Percentiles rank a stretch among this genome's conserved stretches.
Conservation (phyloP, 1,139 yeast genomes). For the Zygoascus sp. region DNA sequence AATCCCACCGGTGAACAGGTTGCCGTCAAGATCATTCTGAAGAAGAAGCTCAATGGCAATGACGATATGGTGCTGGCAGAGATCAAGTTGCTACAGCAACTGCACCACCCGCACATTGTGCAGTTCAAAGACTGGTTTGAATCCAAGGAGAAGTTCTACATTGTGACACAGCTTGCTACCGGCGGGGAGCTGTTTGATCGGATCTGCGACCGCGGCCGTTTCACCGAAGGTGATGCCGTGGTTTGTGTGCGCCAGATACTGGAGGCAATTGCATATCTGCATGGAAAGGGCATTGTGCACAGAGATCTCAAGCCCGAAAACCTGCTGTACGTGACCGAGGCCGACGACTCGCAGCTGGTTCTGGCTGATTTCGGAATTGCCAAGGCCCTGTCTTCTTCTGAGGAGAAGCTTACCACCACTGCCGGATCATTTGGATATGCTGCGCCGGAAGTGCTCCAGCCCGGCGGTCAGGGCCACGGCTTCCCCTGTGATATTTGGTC, state of each 20-base stretch:
- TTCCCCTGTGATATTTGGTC: conserved; percentile 94
- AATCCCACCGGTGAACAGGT: conserved; percentile 61
- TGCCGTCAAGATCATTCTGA: conserved; percentile 80
- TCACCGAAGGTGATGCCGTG: conserved; percentile 82
- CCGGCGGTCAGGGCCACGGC: conserved; percentile 59
- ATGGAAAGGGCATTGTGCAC: conserved; percentile 71
- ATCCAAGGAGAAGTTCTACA: conserved; percentile 50
- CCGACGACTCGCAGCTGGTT: conserved; percentile 61
- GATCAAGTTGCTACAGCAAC: conserved; percentile 56
- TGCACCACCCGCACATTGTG: conserved; percentile 78
- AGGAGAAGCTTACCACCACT: conserved; percentile 65
- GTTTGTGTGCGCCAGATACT: conserved; percentile 63
- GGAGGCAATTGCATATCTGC: conserved; percentile 71
- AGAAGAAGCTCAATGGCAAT: conserved; percentile 74
- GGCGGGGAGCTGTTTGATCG: conserved; percentile 92
- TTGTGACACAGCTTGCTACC: conserved; percentile 61
- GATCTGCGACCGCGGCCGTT: conserved; percentile 67
- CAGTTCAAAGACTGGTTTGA: conserved; percentile 87
- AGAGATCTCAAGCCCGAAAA: conserved; percentile 91
- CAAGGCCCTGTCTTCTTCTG: conserved; percentile 53
- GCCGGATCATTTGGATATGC: conserved; percentile 95
- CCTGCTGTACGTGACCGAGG: conserved; percentile 57
- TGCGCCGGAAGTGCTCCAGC: conserved; percentile 78
- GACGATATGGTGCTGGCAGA: conserved; percentile 72
- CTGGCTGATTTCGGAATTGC: conserved; percentile 95